phyloP scores from a whole-genome alignment of 768 basidiomycete genomes.

The Tricholoma terreum region DNA sequence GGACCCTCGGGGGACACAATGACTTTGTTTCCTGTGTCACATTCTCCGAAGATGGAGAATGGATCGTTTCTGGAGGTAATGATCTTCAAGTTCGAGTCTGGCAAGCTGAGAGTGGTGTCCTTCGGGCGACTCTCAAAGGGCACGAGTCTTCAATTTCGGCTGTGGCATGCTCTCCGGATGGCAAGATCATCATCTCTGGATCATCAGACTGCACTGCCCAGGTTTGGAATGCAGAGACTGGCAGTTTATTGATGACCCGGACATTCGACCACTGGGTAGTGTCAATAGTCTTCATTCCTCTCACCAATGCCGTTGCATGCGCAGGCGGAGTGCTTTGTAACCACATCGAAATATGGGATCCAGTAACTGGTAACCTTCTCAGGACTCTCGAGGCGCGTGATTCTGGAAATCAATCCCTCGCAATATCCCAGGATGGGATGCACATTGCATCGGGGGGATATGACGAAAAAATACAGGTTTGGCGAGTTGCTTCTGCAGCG shows the following conservation, averaged over 20 bases:
- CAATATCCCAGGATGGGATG: background rate
- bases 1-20: background rate
- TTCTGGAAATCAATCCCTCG: background rate
- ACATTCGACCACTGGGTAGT: background rate
- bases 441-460: background rate
- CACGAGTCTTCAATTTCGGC: too few species aligned
- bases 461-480: background rate
- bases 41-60: background rate
- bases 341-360: too few species aligned
- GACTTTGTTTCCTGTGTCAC: background rate
- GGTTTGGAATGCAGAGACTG: background rate
- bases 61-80: background rate
- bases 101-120: background rate
- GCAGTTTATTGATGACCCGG: background rate
- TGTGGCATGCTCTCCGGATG: background rate
- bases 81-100: background rate
- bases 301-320: background rate
- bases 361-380: too few species aligned
- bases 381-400: background rate
- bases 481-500: too few species aligned
- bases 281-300: background rate
- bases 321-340: too few species aligned
- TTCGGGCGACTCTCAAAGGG: background rate
- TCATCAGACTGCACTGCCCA: too few species aligned
- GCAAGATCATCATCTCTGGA: background rate